These are phyloP conservation scores for Abrus pulchellus DNA, from an alignment of 306 rosid species.

Conservation along the genomic window DNA sequence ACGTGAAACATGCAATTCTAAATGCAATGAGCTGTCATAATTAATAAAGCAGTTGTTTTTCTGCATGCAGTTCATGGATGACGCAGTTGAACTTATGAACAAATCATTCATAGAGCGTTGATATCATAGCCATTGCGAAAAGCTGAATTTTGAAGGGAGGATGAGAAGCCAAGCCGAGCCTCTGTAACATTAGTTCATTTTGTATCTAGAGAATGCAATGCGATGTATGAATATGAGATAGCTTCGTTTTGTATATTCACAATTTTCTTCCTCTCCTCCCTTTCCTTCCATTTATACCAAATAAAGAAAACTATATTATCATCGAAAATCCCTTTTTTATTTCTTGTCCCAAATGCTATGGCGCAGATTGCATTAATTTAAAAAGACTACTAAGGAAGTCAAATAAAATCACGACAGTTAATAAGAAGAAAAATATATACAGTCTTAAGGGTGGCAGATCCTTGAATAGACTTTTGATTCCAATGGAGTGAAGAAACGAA, in stretches of 20 bases:
- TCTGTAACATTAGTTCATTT: constrained; percentile 32
- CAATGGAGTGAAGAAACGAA: constrained; percentile 38
- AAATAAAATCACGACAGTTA: neutral
- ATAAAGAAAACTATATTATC: neutral
- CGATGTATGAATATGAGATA: neutral
- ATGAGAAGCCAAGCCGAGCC: constrained; percentile 46
- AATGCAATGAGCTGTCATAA: constrained; percentile 6
- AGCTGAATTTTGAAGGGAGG: constrained; percentile 28
- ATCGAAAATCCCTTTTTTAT: neutral
- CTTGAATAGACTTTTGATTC: constrained; percentile 40
- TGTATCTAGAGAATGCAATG: constrained; percentile 28
- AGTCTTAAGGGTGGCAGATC: constrained; percentile 40
- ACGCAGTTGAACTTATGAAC: constrained; percentile 90
- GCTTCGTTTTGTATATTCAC: constrained; percentile 14
- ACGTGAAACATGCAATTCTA: constrained; percentile 23
- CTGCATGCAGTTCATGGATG: constrained; percentile 90
- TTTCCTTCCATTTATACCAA: neutral
- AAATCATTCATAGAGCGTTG: constrained; percentile 90
- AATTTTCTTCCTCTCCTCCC: neutral
- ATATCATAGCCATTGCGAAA: constrained; percentile 5
- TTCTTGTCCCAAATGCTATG: neutral
- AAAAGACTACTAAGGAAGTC: neutral
- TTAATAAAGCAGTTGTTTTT: constrained; percentile 41
- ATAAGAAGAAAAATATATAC: constrained; percentile 38
- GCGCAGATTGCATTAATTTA: neutral